Evolutionary conservation across 352 stramenopile species (phyloP), one percentile per base, ranked within the genome.

Genomic region (Globisporangium emineosum): DNA sequence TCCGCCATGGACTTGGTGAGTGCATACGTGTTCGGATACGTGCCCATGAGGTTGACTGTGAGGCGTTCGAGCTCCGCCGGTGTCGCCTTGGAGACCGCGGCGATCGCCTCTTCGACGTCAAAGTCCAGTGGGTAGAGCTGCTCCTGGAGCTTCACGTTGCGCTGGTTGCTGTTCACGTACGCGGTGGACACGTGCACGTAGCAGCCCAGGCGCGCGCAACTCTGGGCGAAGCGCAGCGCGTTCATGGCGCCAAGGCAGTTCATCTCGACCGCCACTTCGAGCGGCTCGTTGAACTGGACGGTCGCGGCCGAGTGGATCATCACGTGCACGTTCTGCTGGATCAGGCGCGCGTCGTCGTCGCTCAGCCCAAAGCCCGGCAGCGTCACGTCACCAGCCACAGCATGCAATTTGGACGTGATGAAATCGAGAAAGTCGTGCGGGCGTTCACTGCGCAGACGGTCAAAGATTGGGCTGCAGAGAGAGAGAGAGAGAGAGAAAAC

Each of bases 1-100:
- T 96, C 88, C 45, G 86, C 85, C 80, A 96, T 94, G 17, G 85
- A 91, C 71, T 96, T 95, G 66, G 87, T 96, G 0, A 96, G 79
- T 23, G 85, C 87, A 70, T 96, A 96, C 49, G 88, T 96, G 70
- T 96, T 96, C 7, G 87, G 86, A 73, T 94, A 96, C 27, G 86
- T 91, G 29, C 88, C 86, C 64, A 95, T 93, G 32, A 96, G 70
- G 53, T 94, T 90, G 17, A 90, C 76, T 35, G 77, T 72, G 30
- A 96, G 62, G 7, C 79, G 72, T 54, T 90, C 84, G 32, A 90
- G 62, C 42, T 93, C 78, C 29, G 62, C 79, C 0, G 83, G 62
- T 17, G 81, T 83, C 6, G 80, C 78, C 1, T 65, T 78, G 0
- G 74, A 74, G 12, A 94, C 77, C 4, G 79, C 73, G 21, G 74